Percentiles rank a stretch among this genome's conserved stretches.
These are phyloP conservation scores for Acaromyces ingoldii DNA, from an alignment of 1,284 basidiomycete species.

Conservation along the genomic window DNA sequence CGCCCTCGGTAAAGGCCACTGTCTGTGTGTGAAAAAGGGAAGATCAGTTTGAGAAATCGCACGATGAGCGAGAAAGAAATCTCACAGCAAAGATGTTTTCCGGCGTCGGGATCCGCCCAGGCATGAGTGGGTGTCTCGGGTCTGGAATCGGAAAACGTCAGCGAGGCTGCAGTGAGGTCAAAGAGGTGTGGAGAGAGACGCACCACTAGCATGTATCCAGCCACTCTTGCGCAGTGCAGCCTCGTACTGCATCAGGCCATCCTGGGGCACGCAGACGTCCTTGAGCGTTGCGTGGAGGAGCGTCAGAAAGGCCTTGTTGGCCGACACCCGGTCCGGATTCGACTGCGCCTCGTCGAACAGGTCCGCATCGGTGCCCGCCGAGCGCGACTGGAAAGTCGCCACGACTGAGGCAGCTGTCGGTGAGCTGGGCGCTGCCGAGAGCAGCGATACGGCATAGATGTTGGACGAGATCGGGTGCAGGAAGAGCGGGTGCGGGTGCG, in stretches of 20 bases:
- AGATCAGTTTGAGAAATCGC: background rate
- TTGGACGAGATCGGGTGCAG: constrained; percentile 1
- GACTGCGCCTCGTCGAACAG: background rate
- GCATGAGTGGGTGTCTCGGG: constrained; percentile 37
- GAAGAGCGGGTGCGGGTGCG: background rate
- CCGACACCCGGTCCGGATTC: constrained; percentile 4
- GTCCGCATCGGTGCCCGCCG: background rate
- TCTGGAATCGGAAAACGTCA: constrained; percentile 15
- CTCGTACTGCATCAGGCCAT: constrained; percentile 38
- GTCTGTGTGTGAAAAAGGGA: background rate
- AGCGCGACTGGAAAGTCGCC: background rate
- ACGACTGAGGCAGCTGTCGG: constrained; percentile 5
- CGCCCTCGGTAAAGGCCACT: constrained; percentile 41
- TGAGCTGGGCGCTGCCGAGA: constrained; percentile 2
- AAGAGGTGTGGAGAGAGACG: too few relatives aligned
- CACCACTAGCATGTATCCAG: constrained; percentile 42
- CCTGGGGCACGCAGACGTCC: constrained; percentile 28
- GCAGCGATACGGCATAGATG: constrained; percentile 7
- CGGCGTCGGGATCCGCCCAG: constrained; percentile 40
- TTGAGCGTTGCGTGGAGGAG: constrained; percentile 39
- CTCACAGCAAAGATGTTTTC: constrained; percentile 31
- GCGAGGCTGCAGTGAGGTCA: too few relatives aligned
- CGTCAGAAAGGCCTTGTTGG: constrained; percentile 31
- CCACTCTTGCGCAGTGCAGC: constrained; percentile 37
- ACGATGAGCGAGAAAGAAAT: background rate